Percentiles rank a stretch among this genome's conserved stretches.
Evolutionary conservation across 2,329 filamentous ascomycete genomes (phyloP).

Genomic region (Ceratocystis variospora): DNA sequence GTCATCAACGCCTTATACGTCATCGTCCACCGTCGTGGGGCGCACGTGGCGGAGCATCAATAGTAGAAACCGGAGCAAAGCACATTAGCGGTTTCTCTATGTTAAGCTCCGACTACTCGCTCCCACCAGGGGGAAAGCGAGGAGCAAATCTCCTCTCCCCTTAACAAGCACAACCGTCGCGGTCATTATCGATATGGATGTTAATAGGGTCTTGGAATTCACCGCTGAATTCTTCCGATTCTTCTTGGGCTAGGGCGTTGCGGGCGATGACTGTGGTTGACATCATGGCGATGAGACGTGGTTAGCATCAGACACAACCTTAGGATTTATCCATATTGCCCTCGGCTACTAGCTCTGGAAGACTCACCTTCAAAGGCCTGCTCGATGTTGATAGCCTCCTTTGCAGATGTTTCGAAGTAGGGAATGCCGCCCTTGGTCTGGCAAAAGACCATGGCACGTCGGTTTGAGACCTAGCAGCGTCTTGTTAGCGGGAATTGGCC

Average conservation of each 20-base stretch:
- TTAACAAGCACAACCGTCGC: constrained; percentile 87
- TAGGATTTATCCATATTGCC: too few species aligned
- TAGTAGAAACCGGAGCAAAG: background rate
- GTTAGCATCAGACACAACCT: background rate
- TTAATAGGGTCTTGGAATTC: constrained; percentile 98
- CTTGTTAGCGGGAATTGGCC: background rate
- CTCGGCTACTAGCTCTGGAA: too few species aligned
- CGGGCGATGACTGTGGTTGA: constrained; percentile 66
- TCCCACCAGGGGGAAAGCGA: background rate
- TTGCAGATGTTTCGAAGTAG: constrained; percentile 98
- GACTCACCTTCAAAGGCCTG: constrained; percentile 53
- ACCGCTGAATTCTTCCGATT: constrained; percentile 92
- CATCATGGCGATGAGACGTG: background rate
- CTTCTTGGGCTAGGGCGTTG: constrained; percentile 90
- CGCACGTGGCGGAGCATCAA: background rate
- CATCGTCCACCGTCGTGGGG: background rate
- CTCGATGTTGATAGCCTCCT: constrained; percentile 97
- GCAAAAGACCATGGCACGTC: constrained; percentile 93
- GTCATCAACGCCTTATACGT: constrained; percentile 8
- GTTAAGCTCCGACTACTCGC: too few species aligned
- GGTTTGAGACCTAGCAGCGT: constrained; percentile 66
- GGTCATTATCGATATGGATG: constrained; percentile 88
- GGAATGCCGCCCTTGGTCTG: constrained; percentile 95
- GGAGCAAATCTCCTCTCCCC: constrained; percentile 1
- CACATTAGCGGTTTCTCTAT: too few species aligned